Percentiles rank a stretch among this genome's conserved stretches.
These are phyloP conservation scores for Panicum miliaceum DNA, from an alignment of 176 grass and related monocot genomes.

Conservation along the genomic window DNA sequence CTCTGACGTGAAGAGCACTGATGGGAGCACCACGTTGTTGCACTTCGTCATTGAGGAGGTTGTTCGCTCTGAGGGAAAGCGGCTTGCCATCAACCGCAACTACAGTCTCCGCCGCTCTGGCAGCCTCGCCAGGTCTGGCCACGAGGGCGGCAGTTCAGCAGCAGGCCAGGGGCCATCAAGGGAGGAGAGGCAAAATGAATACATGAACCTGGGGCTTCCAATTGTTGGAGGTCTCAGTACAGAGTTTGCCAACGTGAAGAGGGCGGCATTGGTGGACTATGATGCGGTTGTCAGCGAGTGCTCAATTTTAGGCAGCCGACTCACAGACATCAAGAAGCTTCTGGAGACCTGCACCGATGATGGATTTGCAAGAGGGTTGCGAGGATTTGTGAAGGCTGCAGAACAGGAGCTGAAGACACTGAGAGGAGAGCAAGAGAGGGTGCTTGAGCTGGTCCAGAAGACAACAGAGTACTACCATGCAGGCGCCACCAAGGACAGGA, in stretches of 20 bases:
- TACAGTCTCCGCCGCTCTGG: constrained; percentile 68
- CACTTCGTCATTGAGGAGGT: constrained; percentile 95
- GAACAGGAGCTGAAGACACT: constrained; percentile 62
- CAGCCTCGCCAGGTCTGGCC: constrained; percentile 45
- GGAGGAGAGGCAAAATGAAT: constrained; percentile 86
- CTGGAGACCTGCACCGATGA: constrained; percentile 63
- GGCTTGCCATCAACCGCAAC: constrained; percentile 73
- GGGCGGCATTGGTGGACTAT: constrained; percentile 72
- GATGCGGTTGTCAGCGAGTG: constrained; percentile 63
- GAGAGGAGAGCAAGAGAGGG: constrained; percentile 65
- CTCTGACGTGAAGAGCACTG: constrained; percentile 92
- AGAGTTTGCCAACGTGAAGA: constrained; percentile 82
- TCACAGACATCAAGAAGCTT: constrained; percentile 67
- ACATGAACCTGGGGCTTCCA: constrained; percentile 82
- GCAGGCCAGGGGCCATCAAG: constrained; percentile 50
- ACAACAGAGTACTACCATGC: constrained; percentile 91
- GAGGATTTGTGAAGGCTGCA: constrained; percentile 62
- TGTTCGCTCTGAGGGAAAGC: constrained; percentile 82
- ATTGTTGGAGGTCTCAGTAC: constrained; percentile 81
- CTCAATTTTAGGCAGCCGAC: constrained; percentile 42
- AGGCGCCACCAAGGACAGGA: constrained; percentile 72
- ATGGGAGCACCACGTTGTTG: constrained; percentile 76
- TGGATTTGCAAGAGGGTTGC: constrained; percentile 73
- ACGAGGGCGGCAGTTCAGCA: constrained; percentile 40
- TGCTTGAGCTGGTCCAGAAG: constrained; percentile 76